Conservation (phyloP, 2,329 filamentous ascomycete species). For the Paraphoma chrysanthemicola region DNA sequence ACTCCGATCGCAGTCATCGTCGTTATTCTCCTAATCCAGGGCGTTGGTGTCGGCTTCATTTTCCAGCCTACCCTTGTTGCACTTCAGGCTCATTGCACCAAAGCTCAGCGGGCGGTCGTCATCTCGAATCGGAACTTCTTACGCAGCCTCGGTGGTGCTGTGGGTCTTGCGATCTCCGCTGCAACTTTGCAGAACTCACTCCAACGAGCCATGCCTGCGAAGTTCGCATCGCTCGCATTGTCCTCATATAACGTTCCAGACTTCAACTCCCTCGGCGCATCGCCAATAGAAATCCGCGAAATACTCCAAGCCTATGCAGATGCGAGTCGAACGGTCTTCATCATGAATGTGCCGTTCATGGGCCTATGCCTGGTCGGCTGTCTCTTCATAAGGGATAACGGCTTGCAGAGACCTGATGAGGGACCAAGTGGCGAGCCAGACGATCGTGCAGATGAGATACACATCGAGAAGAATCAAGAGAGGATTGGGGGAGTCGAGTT, state of each 20-base stretch:
- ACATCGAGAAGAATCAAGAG: not conserved
- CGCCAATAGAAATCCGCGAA: constrained; percentile 22
- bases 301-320: constrained; percentile 61
- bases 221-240: constrained; percentile 13
- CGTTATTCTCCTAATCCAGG: constrained; percentile 59
- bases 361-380: constrained; percentile 59
- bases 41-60: constrained; percentile 55
- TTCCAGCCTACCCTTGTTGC: constrained; percentile 64
- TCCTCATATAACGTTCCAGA: constrained; percentile 18
- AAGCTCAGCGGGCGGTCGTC: constrained; percentile 66
- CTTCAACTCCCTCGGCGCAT: constrained; percentile 12
- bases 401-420: constrained; percentile 48
- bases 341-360: constrained; percentile 63
- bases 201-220: constrained; percentile 15
- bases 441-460: not conserved
- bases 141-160: constrained; percentile 64
- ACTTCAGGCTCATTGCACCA: constrained; percentile 58
- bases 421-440: not conserved
- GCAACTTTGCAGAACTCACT: constrained; percentile 25
- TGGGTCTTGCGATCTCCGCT: constrained; percentile 60
- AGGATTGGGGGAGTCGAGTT: not conserved
- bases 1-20: constrained; percentile 55
- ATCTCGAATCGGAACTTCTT: constrained; percentile 70
- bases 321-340: constrained; percentile 64
- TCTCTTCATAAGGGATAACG: constrained; percentile 57